These are phyloP conservation scores for Linnemannia zychae DNA, from an alignment of 192 early-diverging fungal species.

Conservation along the genomic window DNA sequence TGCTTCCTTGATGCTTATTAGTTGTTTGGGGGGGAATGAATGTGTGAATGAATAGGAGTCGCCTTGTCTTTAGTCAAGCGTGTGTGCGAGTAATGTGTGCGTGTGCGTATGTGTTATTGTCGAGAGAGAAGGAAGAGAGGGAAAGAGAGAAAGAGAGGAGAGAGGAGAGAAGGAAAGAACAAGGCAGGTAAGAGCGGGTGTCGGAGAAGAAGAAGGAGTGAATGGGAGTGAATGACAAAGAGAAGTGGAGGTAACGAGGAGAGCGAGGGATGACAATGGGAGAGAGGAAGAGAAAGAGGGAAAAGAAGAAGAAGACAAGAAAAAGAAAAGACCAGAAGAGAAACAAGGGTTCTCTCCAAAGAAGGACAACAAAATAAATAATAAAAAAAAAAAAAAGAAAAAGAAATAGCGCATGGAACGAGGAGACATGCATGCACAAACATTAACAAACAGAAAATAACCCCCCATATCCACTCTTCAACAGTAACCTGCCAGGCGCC, in stretches of 20 bases:
- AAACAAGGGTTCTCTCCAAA: too few species aligned
- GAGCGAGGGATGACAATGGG: not conserved
- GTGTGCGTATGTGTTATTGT: not conserved
- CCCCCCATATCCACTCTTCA: too few species aligned
- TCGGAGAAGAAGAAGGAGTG: not conserved
- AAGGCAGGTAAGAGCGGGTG: not conserved
- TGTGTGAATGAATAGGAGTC: slow-evolving; percentile 5
- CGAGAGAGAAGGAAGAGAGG: not conserved
- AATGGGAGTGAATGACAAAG: not conserved
- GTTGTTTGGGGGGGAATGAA: not conserved
- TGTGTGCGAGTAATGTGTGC: too few species aligned
- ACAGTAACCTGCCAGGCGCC: too few species aligned
- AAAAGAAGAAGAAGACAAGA: not conserved
- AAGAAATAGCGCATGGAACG: not conserved
- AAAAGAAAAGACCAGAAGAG: not conserved
- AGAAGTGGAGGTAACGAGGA: not conserved
- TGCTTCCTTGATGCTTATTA: not conserved
- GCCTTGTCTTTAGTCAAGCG: not conserved
- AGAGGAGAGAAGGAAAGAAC: not conserved
- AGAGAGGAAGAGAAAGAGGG: not conserved
- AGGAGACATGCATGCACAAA: not conserved
- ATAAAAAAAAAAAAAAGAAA: not conserved
- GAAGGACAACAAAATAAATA: too few species aligned
- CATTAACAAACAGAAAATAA: not conserved
- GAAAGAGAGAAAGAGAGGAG: not conserved